Evolutionary conservation across 192 early-diverging fungal genomes (phyloP).

Genomic region (Phlyctochytrium arcticum): DNA sequence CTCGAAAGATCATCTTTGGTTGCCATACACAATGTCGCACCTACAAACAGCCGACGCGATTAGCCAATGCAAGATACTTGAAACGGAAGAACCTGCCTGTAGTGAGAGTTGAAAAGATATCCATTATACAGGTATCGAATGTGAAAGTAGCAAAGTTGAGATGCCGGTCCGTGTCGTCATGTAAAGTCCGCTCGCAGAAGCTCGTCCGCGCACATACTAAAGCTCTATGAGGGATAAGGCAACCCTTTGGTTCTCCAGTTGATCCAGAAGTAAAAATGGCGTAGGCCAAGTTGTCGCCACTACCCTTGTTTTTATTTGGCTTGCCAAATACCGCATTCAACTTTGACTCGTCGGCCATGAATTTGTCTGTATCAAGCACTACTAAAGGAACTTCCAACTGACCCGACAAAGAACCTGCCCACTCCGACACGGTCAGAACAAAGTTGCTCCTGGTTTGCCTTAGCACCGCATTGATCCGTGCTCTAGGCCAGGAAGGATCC

Average conservation of each 20-base stretch:
- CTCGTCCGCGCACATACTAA: background rate
- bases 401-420: background rate
- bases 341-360: background rate
- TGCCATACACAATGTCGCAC: background rate
- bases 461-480: background rate
- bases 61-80: no score
- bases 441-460: background rate
- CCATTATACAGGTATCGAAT: constrained; percentile 5
- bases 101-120: background rate
- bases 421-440: background rate
- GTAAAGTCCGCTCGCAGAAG: background rate
- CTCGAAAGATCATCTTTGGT: background rate
- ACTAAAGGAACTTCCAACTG: no score
- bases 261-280: constrained; percentile 37
- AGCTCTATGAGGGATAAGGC: constrained; percentile 20
- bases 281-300: constrained; percentile 23
- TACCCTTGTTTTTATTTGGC: background rate
- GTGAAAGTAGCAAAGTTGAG: constrained; percentile 1
- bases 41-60: no score
- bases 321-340: background rate
- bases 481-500: background rate
- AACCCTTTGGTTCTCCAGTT: constrained; percentile 40
- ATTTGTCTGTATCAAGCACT: no score
- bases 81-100: background rate
- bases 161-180: background rate